These are phyloP conservation scores for Hypoxylon trugodes DNA, from an alignment of 495 filamentous ascomycete genomes.

Conservation along the genomic window DNA sequence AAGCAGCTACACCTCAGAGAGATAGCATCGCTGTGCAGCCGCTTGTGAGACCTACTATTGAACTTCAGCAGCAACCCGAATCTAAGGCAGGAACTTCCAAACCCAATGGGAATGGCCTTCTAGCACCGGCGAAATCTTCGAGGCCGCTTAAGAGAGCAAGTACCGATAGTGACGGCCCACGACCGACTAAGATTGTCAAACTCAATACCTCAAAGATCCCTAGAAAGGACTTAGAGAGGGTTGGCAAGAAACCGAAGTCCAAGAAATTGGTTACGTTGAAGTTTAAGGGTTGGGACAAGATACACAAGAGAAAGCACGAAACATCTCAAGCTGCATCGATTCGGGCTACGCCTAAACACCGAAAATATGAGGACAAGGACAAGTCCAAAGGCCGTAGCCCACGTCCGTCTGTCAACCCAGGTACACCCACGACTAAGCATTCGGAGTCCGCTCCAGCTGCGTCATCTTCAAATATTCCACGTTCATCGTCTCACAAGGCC, in stretches of 20 bases:
- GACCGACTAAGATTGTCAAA: conserved; percentile 51
- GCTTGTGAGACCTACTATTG: conserved; percentile 36
- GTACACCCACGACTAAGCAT: conserved; percentile 22
- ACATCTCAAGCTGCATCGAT: conserved; percentile 31
- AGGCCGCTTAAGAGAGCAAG: conserved; percentile 38
- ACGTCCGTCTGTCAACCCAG: conserved; percentile 2
- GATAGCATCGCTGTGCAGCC: conserved; percentile 42
- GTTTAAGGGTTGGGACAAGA: conserved; percentile 38
- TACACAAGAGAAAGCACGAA: conserved; percentile 20
- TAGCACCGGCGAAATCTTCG: conserved; percentile 25
- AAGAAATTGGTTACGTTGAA: conserved; percentile 31
- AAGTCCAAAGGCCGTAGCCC: conserved; percentile 14
- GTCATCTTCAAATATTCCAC: conserved; percentile 8
- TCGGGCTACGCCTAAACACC: conserved; percentile 31
- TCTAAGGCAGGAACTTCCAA: conserved; percentile 28
- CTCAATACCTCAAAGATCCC: conserved; percentile 40
- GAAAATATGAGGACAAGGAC: conserved; percentile 22
- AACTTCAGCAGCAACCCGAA: conserved; percentile 31
- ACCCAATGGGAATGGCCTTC: conserved; percentile 28
- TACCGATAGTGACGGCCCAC: conserved; percentile 38
- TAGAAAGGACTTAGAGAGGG: conserved; percentile 23
- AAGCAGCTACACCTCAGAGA: conserved; percentile 21
- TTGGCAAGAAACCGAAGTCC: conserved; percentile 17
- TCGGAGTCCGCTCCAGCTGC: conserved; percentile 15
- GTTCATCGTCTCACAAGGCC: conserved; percentile 6